Percentiles rank a stretch among this genome's conserved stretches.
Evolutionary conservation across 2,329 filamentous ascomycete species (phyloP).

Genomic region (Sarocladiaceae sp.): DNA sequence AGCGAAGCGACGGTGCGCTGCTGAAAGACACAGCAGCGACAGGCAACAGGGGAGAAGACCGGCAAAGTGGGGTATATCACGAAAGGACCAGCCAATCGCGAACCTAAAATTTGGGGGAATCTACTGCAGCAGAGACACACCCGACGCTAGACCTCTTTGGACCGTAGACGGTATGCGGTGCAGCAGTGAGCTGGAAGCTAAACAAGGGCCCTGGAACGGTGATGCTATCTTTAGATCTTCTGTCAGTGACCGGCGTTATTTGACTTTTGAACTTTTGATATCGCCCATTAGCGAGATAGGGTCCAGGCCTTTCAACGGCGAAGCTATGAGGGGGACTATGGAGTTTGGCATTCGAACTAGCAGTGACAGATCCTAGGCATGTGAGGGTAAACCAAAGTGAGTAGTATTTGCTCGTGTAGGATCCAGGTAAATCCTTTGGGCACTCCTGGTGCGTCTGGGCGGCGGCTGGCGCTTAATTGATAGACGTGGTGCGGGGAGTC

Average conservation of each 20-base stretch:
- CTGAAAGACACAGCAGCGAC: background rate
- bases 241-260: background rate
- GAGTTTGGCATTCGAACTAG: no score
- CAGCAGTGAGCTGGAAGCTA: background rate
- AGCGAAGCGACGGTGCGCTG: background rate
- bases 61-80: background rate
- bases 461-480: background rate
- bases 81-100: background rate
- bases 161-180: background rate
- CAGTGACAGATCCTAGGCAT: no score
- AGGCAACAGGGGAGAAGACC: background rate
- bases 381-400: background rate
- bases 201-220: background rate
- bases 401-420: background rate
- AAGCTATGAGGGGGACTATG: no score
- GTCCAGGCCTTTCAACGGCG: no score
- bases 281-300: no score
- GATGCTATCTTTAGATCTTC: conserved; percentile 7
- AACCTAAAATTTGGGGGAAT: background rate
- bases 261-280: background rate
- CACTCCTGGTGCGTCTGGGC: background rate
- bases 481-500: background rate
- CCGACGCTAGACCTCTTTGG: background rate
- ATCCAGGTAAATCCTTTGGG: background rate
- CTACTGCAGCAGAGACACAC: background rate